phyloP scores from a whole-genome alignment of 2,329 filamentous ascomycete genomes.

The Sarocladiaceae sp. region DNA sequence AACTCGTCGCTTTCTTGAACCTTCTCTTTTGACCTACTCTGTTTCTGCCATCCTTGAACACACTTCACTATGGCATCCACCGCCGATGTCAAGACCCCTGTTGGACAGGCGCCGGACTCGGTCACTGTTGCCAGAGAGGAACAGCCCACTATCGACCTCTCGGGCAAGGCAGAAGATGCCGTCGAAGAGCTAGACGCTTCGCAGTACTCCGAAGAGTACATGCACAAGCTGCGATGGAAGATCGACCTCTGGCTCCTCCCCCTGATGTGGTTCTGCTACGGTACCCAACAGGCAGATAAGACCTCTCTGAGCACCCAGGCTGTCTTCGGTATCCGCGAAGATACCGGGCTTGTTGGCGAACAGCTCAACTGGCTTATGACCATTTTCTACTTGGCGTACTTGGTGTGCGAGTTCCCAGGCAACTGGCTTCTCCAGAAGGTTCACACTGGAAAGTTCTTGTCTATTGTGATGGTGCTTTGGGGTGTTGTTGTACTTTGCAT shows the following conservation, averaged over 20 bases:
- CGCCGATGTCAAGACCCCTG: no score
- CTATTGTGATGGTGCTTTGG: constrained; percentile 28
- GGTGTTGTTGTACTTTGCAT: constrained; percentile 26
- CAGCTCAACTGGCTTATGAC: constrained; percentile 27
- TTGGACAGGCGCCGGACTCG: no score
- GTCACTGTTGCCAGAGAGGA: no score
- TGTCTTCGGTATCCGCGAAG: constrained; percentile 24
- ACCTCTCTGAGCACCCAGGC: constrained; percentile 23
- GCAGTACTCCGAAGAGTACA: constrained; percentile 21
- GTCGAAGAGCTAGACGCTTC: no score
- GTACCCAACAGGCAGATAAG: constrained; percentile 25
- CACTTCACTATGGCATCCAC: no score
- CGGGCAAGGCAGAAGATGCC: no score
- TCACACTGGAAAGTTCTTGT: constrained; percentile 28
- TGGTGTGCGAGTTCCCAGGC: constrained; percentile 22
- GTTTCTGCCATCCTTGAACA: no score
- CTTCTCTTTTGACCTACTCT: no score
- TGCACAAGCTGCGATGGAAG: constrained; percentile 23
- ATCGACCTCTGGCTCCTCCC: constrained; percentile 26
- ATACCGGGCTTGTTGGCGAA: constrained; percentile 23
- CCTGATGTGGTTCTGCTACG: constrained; percentile 26
- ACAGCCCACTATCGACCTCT: no score
- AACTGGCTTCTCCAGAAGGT: constrained; percentile 29
- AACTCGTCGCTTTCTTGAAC: no score
- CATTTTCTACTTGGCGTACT: constrained; percentile 24